Evolutionary conservation across 176 grass and related monocot genomes (phyloP), one percentile per base, ranked within the genome.

Genomic region (Dendrocalamus sinicus): DNA sequence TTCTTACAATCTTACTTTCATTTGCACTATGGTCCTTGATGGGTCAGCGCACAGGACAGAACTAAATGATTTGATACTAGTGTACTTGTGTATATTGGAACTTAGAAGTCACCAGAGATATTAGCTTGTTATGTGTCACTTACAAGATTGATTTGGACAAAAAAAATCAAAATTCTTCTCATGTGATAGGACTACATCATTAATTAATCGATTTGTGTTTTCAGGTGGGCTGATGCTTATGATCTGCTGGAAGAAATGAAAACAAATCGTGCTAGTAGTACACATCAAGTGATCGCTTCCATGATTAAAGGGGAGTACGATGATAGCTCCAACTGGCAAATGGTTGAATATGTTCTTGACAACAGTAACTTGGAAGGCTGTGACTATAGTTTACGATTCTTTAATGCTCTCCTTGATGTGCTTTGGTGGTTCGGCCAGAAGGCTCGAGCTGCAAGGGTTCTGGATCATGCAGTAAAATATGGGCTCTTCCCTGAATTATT

Each of bases 291-390:
- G 58, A 92, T 98, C 92, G 91, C 84, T 44, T 95, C 89, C 68
- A 92, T 98, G 90, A 98, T 98, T 41, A 94, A 90, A 77, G 93
- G 96, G 76, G 93, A 95, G 79, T 94, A 94, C 1, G 96, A 98
- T 83, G 85, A 90, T 78, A 91, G 81, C 83, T 93, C 93, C 43
- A 95, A 98, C 82, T 98, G 96, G 93, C 93, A 98, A 83, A 98
- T 95, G 91, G 96, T 98, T 57, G 93, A 95, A 89, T 94, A 92
- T 75, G 86, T 90, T 51, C 92, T 98, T 44, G 90, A 91, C 50
- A 98, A 83, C 66, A 94, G 85, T 91, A 92, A 81, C 32, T 84
- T 91, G 79, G 88, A 94, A 89, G 96, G 93, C 20, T 98, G 93
- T 85, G 90, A 88, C 84, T 98, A 89, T 77, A 94, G 96, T 47